Evolutionary conservation across 768 basidiomycete species (phyloP), one percentile per base, ranked within the genome.

Genomic region (Serendipita sp.): DNA sequence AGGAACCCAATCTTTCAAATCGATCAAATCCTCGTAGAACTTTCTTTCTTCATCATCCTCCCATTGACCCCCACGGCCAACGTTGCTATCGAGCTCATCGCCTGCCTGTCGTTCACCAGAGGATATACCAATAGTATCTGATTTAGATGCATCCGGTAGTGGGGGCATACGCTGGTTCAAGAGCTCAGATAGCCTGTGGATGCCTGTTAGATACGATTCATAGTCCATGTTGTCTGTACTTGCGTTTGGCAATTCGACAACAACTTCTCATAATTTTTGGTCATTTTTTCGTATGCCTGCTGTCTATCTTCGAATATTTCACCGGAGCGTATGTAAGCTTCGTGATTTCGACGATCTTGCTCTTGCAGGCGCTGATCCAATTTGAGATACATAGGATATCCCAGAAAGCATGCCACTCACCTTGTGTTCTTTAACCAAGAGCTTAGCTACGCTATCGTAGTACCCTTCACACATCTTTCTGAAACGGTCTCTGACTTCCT

Each of bases 261-360:
- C 28, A 97, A 76, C 66, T 94, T 92, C 75, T 99, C 96, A 70
- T 97, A 97, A 51, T 85, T 81, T 74, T 89, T 92, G 45, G 92
- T 93, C 90, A 98, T 96, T 76, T 92, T 93, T 77, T 99, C 96
- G 72, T 99, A 99, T 8, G 90, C 92, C 74, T 98, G 94, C 73
- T 98, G 95, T 38, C 96, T 84, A 73, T 99, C 96, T 72, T 99
- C 96, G 69, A 99, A 99, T 67, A 99, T 97, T 75, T 99, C 95
- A 32, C 96, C 96, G 2, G 94, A 97, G 37, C 94, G 91, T 69
- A 99, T 98, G 72, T 99, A 99, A 65, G 96, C 96, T 77, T 99
- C 96, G 72, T 98, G 95, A 70, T 99, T 99, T 62, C 88, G 81
- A 67, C 86, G 86, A 73, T 98, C 96, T 75, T 96, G 94, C 68